A percentile compares a stretch with the other conserved stretches of the same genome.
phyloP scores from a whole-genome alignment of 169 alveolate genomes.

The Babesia bovis region DNA sequence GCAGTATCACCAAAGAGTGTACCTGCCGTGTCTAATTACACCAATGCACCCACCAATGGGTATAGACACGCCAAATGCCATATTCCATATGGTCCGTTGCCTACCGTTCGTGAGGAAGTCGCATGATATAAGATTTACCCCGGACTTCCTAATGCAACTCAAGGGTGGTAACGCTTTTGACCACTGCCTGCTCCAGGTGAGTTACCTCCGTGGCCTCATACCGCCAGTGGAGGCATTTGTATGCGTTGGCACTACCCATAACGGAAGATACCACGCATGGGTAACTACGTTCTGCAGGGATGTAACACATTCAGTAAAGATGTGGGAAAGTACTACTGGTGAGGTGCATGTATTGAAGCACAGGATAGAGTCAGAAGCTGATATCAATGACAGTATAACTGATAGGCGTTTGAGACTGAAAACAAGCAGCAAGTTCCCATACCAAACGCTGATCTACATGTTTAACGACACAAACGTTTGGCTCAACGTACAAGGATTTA shows the following conservation, averaged over 20 bases:
- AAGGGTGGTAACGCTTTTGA: conserved; percentile 81
- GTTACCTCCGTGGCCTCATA: conserved; percentile 66
- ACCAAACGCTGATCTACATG: conserved; percentile 72
- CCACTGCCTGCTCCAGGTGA: conserved; percentile 75
- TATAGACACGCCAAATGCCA: conserved; percentile 49
- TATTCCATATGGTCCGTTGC: conserved; percentile 55
- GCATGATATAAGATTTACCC: conserved; percentile 50
- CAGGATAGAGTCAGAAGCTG: conserved; percentile 40
- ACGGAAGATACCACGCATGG: conserved; percentile 76
- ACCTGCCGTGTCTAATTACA: conserved; percentile 42
- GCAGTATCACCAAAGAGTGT: conserved; percentile 44
- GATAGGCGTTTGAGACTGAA: conserved; percentile 60
- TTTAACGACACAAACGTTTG: conserved; percentile 79
- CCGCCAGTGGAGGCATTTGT: conserved; percentile 77
- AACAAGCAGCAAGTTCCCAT: conserved; percentile 66
- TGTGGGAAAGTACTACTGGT: conserved; percentile 81
- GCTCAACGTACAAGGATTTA: conserved; percentile 72
- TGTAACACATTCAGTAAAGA: conserved; percentile 62
- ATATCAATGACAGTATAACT: conserved; percentile 13
- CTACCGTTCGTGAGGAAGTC: conserved; percentile 53
- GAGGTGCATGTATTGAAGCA: conserved; percentile 66
- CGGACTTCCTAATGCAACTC: conserved; percentile 76
- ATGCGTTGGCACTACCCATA: conserved; percentile 75
- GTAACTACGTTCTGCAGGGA: conserved; percentile 70
- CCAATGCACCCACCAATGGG: conserved; percentile 63